A percentile compares a stretch with the other conserved stretches of the same genome.
These are phyloP conservation scores for Sphaceloma murrayae DNA, from an alignment of 2,329 filamentous ascomycete genomes.

Conservation along the genomic window DNA sequence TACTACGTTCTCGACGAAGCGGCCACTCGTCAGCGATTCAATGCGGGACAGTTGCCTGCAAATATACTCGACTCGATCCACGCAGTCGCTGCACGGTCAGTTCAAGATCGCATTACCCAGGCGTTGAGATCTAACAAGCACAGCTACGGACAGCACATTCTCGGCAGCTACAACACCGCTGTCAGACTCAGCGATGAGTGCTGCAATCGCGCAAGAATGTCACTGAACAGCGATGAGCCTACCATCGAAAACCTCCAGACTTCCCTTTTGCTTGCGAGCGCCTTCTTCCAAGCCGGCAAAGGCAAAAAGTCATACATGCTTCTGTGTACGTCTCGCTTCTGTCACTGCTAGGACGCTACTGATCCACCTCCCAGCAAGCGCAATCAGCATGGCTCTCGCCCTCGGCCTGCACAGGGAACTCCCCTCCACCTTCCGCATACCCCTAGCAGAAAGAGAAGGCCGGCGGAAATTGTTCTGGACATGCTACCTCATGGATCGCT, in stretches of 20 bases:
- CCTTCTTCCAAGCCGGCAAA: slow-evolving; percentile 66
- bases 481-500: slow-evolving; percentile 79
- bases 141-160: slow-evolving; percentile 59
- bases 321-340: slow-evolving; percentile 46
- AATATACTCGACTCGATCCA: slow-evolving; percentile 46
- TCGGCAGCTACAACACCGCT: slow-evolving; percentile 57
- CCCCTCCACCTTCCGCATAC: slow-evolving; percentile 52
- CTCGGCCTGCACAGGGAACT: slow-evolving; percentile 72
- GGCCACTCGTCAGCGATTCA: slow-evolving; percentile 60
- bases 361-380: slow-evolving; percentile 50
- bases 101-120: slow-evolving; percentile 26
- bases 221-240: slow-evolving; percentile 71
- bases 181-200: slow-evolving; percentile 63
- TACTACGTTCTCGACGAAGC: slow-evolving; percentile 74
- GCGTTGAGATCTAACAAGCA: slow-evolving; percentile 43
- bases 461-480: slow-evolving; percentile 79
- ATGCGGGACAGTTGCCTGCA: slow-evolving; percentile 53
- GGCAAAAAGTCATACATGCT: slow-evolving; percentile 84
- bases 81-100: slow-evolving; percentile 38
- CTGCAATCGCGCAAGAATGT: slow-evolving; percentile 56
- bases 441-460: slow-evolving; percentile 62
- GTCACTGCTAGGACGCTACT: slow-evolving; percentile 23
- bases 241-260: slow-evolving; percentile 69
- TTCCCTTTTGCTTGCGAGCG: slow-evolving; percentile 62
- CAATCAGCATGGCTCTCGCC: slow-evolving; percentile 73